Evolutionary conservation across 23 red algal species (phyloP), one percentile per base, ranked within the genome.

Genomic region (Pyropia haitanensis): DNA sequence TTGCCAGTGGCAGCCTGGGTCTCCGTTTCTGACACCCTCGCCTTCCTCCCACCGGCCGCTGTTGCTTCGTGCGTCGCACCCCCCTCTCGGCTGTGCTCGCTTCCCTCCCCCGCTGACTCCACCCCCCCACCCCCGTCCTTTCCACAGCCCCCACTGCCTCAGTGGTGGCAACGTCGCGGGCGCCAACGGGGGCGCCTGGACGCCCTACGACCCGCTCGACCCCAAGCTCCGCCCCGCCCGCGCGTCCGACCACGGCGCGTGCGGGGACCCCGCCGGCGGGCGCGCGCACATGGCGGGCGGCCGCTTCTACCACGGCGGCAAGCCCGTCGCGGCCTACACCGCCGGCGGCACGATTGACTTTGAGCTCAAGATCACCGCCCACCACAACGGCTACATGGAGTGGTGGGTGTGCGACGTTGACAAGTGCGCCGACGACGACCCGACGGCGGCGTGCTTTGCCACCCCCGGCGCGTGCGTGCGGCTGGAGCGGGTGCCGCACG

Each of bases 351-450:
- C 76, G 25, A 22, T 87, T 18, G 30, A 60, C 14, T 53, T 75
- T 14, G 61, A 70, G 71, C 49, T 76, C 31, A 62, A 68, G 63
- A 70, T 87, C 48, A 58, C 67, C 20, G 70, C 81, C 32, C 70
- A 75, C 34, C 81, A 87, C 63, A 76, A 76, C 21, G 81, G 81
- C 29, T 87, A 71, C 33, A 28, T 87, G 14, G 69, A 87, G 61
- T 70, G 75, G 27, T 66, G 63, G 26, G 34, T 87, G 27, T 87
- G 81, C 23, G 81, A 87, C 48, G 81, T 87, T 2, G 61, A 50
- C 71, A 67, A 77, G 30, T 65, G 81, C 39, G 71, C 60, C 49
- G 81, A 77, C 44, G 61, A 61, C 7, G 18, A 49, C 7, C 27
- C 53, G 18, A 44, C 29, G 14, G 53, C 25, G 5, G 27, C 49